phyloP scores from a whole-genome alignment of 2,329 filamentous ascomycete species.

The Fusarium phyllophilum region DNA sequence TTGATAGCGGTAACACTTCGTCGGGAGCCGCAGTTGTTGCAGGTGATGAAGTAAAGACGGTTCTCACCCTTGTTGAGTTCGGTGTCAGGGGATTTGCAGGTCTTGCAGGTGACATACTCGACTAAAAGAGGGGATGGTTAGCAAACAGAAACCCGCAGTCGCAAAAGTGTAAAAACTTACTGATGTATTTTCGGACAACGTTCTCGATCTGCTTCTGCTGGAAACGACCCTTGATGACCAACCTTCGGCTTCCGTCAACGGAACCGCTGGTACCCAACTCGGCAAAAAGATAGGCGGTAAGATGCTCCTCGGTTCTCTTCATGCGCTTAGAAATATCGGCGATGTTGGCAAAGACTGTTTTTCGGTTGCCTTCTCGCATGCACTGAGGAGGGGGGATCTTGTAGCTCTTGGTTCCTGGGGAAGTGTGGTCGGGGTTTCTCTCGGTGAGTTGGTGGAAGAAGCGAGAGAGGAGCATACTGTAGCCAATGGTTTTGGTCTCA shows the following conservation, averaged over 20 bases:
- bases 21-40: conserved; percentile 83
- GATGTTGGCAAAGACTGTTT: conserved; percentile 99
- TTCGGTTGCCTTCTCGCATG: conserved; percentile 99
- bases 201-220: conserved; percentile 99
- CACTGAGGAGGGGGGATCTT: conserved; percentile 99
- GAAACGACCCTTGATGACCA: conserved; percentile 99
- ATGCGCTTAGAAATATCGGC: conserved; percentile 98
- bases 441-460: conserved; percentile 96
- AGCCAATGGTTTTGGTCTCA: conserved; percentile 79
- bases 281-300: conserved; percentile 95
- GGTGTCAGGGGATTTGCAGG: conserved; percentile 92
- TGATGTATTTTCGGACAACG: conserved; percentile 93
- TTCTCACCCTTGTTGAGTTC: conserved; percentile 99
- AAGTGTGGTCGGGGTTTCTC: conserved; percentile 95
- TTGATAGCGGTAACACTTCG: conserved; percentile 97
- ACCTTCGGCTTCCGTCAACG: conserved; percentile 88
- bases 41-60: conserved; percentile 98
- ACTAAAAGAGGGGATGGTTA: conserved; percentile 59
- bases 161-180: conserved; percentile 61
- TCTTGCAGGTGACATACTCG: conserved; percentile 99
- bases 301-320: conserved; percentile 98
- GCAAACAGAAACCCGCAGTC: conserved; percentile 10
- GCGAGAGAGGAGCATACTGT: conserved; percentile 84
- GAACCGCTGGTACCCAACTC: conserved; percentile 97
- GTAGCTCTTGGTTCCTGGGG: conserved; percentile 91